Percentiles rank a stretch among this genome's conserved stretches.
Conservation (phyloP, 805 yeast genomes). For the Ogataea thermomethanolica region DNA sequence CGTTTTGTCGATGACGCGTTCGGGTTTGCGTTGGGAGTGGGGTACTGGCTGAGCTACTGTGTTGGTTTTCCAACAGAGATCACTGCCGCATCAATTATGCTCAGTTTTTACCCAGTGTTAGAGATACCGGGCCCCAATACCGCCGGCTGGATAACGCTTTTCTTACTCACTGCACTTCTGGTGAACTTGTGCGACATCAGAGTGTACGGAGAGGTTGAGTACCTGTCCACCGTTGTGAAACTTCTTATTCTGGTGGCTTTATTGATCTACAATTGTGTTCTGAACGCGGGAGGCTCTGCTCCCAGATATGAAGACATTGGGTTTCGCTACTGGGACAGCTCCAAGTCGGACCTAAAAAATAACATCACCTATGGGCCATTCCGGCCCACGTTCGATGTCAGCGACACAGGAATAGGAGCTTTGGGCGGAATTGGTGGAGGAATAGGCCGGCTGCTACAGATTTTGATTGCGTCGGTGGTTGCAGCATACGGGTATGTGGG, state of each 20-base stretch:
- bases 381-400: conserved; percentile 65
- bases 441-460: conserved; percentile 56
- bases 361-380: conserved; percentile 64
- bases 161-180: conserved; percentile 42
- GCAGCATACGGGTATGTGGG: conserved; percentile 79
- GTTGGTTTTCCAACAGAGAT: conserved; percentile 76
- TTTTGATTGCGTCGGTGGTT: conserved; percentile 57
- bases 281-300: conserved; percentile 57
- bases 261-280: conserved; percentile 60
- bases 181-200: conserved; percentile 67
- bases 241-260: conserved; percentile 49
- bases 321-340: conserved; percentile 62
- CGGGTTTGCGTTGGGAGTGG: conserved; percentile 71
- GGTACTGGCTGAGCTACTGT: conserved; percentile 70
- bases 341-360: conserved; percentile 45
- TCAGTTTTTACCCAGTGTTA: conserved; percentile 60
- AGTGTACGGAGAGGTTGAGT: conserved; percentile 72
- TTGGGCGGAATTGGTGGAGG: conserved; percentile 56
- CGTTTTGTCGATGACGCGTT: conserved; percentile 76
- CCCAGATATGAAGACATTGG: conserved; percentile 50
- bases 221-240: conserved; percentile 56
- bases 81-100: conserved; percentile 74
- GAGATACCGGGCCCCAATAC: conserved; percentile 49
- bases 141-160: conserved; percentile 68
- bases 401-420: conserved; percentile 57